Evolutionary conservation across 495 filamentous ascomycete species (phyloP).

Genomic region (Usnea hakonensis): DNA sequence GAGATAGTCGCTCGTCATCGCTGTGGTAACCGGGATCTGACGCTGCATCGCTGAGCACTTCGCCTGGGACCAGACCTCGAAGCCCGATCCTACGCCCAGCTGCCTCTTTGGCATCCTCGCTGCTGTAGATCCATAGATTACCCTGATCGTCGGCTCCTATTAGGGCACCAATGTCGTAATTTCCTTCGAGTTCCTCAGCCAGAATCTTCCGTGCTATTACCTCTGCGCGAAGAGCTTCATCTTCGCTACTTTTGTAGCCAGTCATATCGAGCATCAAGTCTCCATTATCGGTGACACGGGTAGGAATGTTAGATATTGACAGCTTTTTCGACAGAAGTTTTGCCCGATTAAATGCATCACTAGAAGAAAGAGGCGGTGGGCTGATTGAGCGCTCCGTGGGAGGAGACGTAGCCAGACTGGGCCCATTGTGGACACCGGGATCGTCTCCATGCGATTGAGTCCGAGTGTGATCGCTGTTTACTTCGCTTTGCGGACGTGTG

Average conservation of each 20-base stretch:
- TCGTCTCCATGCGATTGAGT: constrained; percentile 29
- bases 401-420: constrained; percentile 17
- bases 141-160: constrained; percentile 93
- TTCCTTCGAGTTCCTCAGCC: constrained; percentile 87
- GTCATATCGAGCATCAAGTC: constrained; percentile 99
- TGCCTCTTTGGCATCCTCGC: constrained; percentile 85
- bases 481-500: constrained; percentile 8
- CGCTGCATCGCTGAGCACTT: constrained; percentile 59
- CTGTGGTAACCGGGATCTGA: constrained; percentile 95
- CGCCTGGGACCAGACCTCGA: constrained; percentile 45
- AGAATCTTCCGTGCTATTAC: constrained; percentile 90
- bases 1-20: constrained; percentile 49
- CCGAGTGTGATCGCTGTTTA: constrained; percentile 6
- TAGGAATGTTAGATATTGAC: constrained; percentile 81
- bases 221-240: constrained; percentile 85
- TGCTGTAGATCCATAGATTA: constrained; percentile 98
- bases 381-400: constrained; percentile 55
- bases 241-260: constrained; percentile 86
- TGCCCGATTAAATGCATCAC: constrained; percentile 76
- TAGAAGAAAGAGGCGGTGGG: constrained; percentile 64
- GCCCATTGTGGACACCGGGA: constrained; percentile 27
- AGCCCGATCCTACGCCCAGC: constrained; percentile 48
- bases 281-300: constrained; percentile 83
- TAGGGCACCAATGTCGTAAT: constrained; percentile 90
- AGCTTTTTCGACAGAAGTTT: constrained; percentile 81